Evolutionary conservation across 2,329 filamentous ascomycete genomes (phyloP).

Genomic region (Ophiostoma fasciatum): DNA sequence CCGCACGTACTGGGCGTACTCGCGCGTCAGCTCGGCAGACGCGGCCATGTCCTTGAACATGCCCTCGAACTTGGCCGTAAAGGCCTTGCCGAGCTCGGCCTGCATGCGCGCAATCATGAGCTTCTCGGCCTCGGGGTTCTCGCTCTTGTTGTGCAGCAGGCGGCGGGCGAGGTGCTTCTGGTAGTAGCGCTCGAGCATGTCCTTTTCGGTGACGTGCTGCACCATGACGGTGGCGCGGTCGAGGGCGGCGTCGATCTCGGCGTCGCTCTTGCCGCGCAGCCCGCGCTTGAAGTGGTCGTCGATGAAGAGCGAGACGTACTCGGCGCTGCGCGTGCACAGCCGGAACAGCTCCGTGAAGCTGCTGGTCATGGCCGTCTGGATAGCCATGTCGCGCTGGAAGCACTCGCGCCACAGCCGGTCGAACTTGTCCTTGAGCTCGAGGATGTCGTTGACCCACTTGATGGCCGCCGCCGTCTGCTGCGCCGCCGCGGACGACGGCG

Average conservation of each 20-base stretch:
- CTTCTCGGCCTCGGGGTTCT: conserved; percentile 84
- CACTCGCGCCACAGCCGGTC: conserved; percentile 62
- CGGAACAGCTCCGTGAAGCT: conserved; percentile 94
- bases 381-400: conserved; percentile 58
- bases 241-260: conserved; percentile 67
- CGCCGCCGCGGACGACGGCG: conserved; percentile 41
- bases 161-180: conserved; percentile 90
- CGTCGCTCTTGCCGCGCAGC: conserved; percentile 82
- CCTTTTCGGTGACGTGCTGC: conserved; percentile 79
- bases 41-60: conserved; percentile 97
- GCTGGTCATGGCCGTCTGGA: conserved; percentile 71
- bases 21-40: conserved; percentile 66
- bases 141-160: conserved; percentile 74
- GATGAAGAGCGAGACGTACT: conserved; percentile 91
- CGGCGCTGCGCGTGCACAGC: conserved; percentile 66
- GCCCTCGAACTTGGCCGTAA: conserved; percentile 82
- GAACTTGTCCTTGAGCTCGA: conserved; percentile 77
- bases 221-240: conserved; percentile 84
- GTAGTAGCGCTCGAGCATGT: conserved; percentile 93
- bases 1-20: conserved; percentile 56
- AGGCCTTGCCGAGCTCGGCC: conserved; percentile 85
- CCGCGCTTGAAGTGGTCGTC: conserved; percentile 93
- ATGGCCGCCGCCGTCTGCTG: conserved; percentile 78
- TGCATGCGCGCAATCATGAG: conserved; percentile 97
- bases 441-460: conserved; percentile 87